Base-by-base conservation (phyloP, 2,329 filamentous ascomycete genomes). In the Microdochium bolleyi region DNA sequence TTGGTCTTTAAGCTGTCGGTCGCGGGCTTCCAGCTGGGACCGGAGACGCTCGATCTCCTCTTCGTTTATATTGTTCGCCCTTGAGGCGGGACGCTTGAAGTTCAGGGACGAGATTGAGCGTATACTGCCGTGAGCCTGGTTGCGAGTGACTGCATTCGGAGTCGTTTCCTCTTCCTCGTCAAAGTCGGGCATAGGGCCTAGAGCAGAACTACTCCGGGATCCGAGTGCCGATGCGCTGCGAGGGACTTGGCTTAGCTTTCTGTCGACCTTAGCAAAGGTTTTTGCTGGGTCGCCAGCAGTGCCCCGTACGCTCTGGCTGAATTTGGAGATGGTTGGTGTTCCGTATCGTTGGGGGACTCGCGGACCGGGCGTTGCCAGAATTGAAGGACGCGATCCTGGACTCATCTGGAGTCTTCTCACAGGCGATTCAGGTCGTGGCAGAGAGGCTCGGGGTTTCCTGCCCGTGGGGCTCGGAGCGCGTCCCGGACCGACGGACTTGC, bases 341-440 rank as follows among this genome's bases (percentile, higher is more conserved):
- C 77, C 81, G 67, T 82, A 84, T 55, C 85, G 76, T 27, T 84
- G 73, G 13, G 82, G 77, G 9, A 63, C 60, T 55, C 73, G 76
- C 30, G 69, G 59, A 19, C 61, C 76, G 2, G 85, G 78, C 50
- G 82, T 75, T 49, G 80, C 67, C 46, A 85, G 9, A 49, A 49
- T 73, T 5, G 82, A 80, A 1, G 82, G 78, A 37, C 82, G 75
- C 8, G 77, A 74, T 48, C 67, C 82, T 24, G 80, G 83, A 10
- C 77, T 85, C 67, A 84, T 80, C 53, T 84, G 84, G 49, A 83
- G 71, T 61, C 82, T 86, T 59, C 88, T 84, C 34, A 88, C 76
- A 3, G 92, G 94, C 2, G 92, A 96, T 58, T 96, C 92, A 4
- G 94, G 88, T 27, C 92, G 87, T 51, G 88, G 83, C n/a, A 96